Percentiles rank a stretch among this genome's conserved stretches.
These are phyloP conservation scores for Boletellus sp. DNA, from an alignment of 1,284 basidiomycete genomes.

Conservation along the genomic window DNA sequence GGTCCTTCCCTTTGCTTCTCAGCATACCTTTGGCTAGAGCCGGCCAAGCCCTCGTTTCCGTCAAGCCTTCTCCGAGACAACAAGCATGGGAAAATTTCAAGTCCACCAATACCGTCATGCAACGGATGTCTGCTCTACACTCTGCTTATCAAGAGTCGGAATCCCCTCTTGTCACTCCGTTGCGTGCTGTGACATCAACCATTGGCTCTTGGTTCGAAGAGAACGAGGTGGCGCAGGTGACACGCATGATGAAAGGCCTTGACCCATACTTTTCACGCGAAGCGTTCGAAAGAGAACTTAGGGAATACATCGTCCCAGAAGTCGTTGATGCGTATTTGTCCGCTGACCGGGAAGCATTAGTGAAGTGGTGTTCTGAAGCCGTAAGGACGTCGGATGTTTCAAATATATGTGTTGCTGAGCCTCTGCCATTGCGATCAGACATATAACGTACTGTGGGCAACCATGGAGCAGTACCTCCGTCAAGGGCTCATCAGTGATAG, in stretches of 20 bases:
- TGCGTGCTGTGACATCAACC: constrained; percentile 83
- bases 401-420: neutral
- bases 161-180: constrained; percentile 78
- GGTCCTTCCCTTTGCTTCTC: constrained; percentile 1
- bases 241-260: constrained; percentile 79
- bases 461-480: constrained; percentile 90
- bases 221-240: constrained; percentile 95
- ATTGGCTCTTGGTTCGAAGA: constrained; percentile 93
- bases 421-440: constrained; percentile 50
- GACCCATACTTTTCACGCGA: constrained; percentile 90
- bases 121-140: constrained; percentile 56
- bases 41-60: constrained; percentile 78
- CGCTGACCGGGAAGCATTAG: constrained; percentile 83
- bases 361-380: constrained; percentile 94
- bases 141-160: constrained; percentile 91
- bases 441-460: constrained; percentile 96
- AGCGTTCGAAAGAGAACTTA: constrained; percentile 82
- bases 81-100: constrained; percentile 77
- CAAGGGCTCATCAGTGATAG: constrained; percentile 89
- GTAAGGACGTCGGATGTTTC: constrained; percentile 47
- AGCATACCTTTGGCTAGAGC: constrained; percentile 50
- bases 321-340: constrained; percentile 94
- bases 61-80: constrained; percentile 75
- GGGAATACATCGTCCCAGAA: constrained; percentile 98
- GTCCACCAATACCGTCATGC: constrained; percentile 70